phyloP scores from a whole-genome alignment of 352 stramenopile species.

The Globisporangium irregulare region DNA sequence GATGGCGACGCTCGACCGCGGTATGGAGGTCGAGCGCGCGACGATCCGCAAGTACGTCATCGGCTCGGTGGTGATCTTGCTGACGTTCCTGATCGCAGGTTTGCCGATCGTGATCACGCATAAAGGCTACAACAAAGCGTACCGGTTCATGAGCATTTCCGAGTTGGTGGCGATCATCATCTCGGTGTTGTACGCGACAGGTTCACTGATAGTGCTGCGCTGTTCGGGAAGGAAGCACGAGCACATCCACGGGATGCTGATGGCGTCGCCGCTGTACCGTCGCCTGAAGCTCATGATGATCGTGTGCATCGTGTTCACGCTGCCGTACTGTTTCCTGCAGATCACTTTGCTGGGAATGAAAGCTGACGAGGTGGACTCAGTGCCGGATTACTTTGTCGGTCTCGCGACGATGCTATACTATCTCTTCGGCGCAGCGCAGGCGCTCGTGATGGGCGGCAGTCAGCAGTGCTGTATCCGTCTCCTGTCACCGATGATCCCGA shows the following conservation, averaged over 20 bases:
- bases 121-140: constrained; percentile 49
- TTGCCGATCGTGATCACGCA: constrained; percentile 42
- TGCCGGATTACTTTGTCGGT: constrained; percentile 57
- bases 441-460: constrained; percentile 64
- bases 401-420: constrained; percentile 64
- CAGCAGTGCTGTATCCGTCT: constrained; percentile 61
- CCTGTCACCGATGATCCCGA: constrained; percentile 48
- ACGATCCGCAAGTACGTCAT: constrained; percentile 50
- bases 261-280: constrained; percentile 63
- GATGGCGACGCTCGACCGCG: constrained; percentile 54
- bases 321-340: constrained; percentile 63
- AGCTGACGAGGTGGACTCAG: constrained; percentile 33
- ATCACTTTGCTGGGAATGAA: constrained; percentile 40
- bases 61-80: constrained; percentile 29
- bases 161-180: constrained; percentile 44
- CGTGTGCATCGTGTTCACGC: constrained; percentile 58
- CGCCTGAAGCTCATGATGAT: constrained; percentile 65
- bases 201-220: constrained; percentile 37
- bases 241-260: constrained; percentile 63
- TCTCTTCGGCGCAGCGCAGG: constrained; percentile 56
- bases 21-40: constrained; percentile 38
- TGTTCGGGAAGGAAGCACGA: constrained; percentile 60
- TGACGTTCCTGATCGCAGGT: constrained; percentile 29
- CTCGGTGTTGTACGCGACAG: constrained; percentile 43
- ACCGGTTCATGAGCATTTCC: constrained; percentile 54